phyloP scores from a whole-genome alignment of 2,329 filamentous ascomycete genomes.

The Fusarium sp. region DNA sequence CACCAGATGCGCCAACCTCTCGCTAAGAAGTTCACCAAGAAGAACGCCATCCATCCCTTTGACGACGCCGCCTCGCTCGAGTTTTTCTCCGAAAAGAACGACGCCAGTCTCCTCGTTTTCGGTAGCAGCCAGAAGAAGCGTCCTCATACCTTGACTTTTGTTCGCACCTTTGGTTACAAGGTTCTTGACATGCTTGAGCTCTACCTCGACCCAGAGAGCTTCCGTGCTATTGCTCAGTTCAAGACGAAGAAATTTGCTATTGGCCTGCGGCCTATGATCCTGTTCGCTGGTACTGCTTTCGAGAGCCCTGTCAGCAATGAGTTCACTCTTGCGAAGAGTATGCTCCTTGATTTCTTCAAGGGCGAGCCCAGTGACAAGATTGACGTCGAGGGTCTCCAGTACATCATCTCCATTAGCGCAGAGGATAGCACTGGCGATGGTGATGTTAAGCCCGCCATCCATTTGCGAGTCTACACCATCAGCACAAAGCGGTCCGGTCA shows the following conservation, averaged over 20 bases:
- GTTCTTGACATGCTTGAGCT: constrained; percentile 96
- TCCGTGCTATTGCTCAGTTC: constrained; percentile 77
- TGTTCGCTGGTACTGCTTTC: constrained; percentile 90
- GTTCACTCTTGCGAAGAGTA: constrained; percentile 86
- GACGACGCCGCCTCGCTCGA: constrained; percentile 88
- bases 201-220: constrained; percentile 78
- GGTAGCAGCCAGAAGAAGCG: constrained; percentile 91
- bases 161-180: constrained; percentile 85
- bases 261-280: constrained; percentile 86
- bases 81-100: constrained; percentile 97
- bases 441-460: constrained; percentile 64
- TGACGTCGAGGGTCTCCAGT: constrained; percentile 94
- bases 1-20: constrained; percentile 85
- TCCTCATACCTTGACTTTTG: constrained; percentile 86
- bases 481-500: constrained; percentile 87
- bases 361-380: constrained; percentile 79
- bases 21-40: constrained; percentile 93
- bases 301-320: constrained; percentile 81
- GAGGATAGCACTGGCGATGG: constrained; percentile 64
- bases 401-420: constrained; percentile 83
- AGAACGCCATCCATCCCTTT: constrained; percentile 95
- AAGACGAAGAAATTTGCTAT: constrained; percentile 79
- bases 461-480: constrained; percentile 85
- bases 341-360: constrained; percentile 91
- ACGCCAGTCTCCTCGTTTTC: constrained; percentile 85